These are phyloP conservation scores for Petunia secreta DNA, from an alignment of 257 asterid species.

Conservation along the genomic window DNA sequence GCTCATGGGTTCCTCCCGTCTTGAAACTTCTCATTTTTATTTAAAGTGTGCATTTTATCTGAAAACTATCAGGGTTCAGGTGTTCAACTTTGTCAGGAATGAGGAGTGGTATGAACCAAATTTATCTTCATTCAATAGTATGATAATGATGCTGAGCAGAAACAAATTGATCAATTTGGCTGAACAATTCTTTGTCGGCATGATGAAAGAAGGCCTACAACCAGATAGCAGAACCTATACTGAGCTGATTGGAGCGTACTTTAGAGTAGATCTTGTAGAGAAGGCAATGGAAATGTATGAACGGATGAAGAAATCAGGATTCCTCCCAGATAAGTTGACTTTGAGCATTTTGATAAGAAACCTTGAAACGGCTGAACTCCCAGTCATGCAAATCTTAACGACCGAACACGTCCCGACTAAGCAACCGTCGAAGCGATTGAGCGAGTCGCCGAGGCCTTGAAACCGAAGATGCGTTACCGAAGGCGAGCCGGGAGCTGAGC, in stretches of 20 bases:
- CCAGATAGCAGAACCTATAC: conserved; percentile 67
- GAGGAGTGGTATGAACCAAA: conserved; percentile 68
- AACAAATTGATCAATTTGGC: conserved; percentile 57
- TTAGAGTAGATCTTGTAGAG: conserved; percentile 52
- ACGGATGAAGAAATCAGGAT: conserved; percentile 69
- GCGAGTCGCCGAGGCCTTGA: too few species aligned
- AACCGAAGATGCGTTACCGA: too few species aligned
- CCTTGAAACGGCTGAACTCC: conserved; percentile 45
- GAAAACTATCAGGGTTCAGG: conserved; percentile 52
- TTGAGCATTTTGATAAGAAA: conserved; percentile 59
- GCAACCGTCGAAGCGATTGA: too few species aligned
- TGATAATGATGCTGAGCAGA: conserved; percentile 63
- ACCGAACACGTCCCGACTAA: too few species aligned
- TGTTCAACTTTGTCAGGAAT: conserved; percentile 59
- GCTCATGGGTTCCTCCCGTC: background rate
- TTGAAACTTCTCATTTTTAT: background rate
- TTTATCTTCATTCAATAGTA: conserved; percentile 54
- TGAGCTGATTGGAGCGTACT: conserved; percentile 77
- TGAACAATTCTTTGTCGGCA: conserved; percentile 49
- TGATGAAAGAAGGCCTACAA: conserved; percentile 57
- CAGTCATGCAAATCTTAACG: too few species aligned
- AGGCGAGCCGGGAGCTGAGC: too few species aligned
- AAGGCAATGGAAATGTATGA: conserved; percentile 67
- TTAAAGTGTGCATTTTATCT: conserved; percentile 31
- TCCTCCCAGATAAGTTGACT: conserved; percentile 64